Percentiles rank a stretch among this genome's conserved stretches.
These are phyloP conservation scores for Cyberlindnera mycetangii DNA, from an alignment of 805 yeast genomes.

Conservation along the genomic window DNA sequence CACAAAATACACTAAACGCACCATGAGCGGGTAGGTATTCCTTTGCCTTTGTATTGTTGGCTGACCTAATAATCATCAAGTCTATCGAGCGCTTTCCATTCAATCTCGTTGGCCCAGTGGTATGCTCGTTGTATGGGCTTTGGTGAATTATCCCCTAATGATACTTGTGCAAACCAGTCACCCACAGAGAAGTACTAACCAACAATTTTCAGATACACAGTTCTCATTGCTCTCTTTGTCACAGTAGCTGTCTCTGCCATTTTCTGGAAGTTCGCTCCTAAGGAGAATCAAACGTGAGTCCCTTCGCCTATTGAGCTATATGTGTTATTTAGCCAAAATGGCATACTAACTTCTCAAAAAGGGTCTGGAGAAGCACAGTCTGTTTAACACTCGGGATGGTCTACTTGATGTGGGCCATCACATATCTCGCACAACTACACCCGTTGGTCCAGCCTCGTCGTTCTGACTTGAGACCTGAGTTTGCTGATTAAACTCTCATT, in stretches of 20 bases:
- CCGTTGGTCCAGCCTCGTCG: conserved; percentile 90
- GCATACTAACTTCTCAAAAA: too few species aligned
- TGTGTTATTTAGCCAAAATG: too few species aligned
- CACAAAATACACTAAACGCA: not conserved
- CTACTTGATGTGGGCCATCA: conserved; percentile 89
- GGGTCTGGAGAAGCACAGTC: conserved; percentile 70
- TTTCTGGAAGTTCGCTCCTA: conserved; percentile 86
- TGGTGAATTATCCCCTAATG: too few species aligned
- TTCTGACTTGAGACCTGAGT: conserved; percentile 86
- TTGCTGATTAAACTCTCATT: conserved; percentile 12
- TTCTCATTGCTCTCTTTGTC: conserved; percentile 10
- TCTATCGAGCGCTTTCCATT: not conserved
- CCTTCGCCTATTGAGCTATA: not conserved
- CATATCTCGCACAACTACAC: conserved; percentile 81
- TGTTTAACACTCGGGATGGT: conserved; percentile 72
- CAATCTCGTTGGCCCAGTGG: not conserved
- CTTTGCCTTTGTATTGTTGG: not conserved
- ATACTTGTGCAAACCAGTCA: not conserved
- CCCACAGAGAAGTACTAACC: conserved; percentile 4
- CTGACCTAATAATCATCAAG: too few species aligned
- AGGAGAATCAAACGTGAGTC: conserved; percentile 61
- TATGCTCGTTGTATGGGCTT: too few species aligned
- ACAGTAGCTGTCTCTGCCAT: conserved; percentile 48
- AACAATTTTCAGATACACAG: conserved; percentile 7
- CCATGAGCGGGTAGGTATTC: conserved; percentile 14